phyloP scores from a whole-genome alignment of 2,329 filamentous ascomycete genomes.

The Epichloe baconii region DNA sequence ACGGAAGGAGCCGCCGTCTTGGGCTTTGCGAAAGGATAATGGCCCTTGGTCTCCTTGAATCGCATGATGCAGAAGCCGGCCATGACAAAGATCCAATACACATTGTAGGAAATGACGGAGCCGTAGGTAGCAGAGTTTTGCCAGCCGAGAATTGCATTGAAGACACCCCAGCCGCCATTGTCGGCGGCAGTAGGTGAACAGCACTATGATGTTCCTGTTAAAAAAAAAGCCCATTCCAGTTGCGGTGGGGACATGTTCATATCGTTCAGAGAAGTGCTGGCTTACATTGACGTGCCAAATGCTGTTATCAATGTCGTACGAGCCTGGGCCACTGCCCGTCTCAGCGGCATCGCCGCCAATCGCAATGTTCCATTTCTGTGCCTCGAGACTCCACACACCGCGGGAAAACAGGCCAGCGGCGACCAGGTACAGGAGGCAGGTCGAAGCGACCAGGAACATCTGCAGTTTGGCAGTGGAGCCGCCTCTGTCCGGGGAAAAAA shows the following conservation, averaged over 20 bases:
- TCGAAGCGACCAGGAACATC: constrained; percentile 68
- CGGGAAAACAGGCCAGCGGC: constrained; percentile 72
- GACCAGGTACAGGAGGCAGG: constrained; percentile 73
- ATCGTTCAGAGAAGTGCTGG: constrained; percentile 7
- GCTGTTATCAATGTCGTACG: constrained; percentile 64
- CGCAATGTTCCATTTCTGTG: constrained; percentile 52
- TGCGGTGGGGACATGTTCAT: no score
- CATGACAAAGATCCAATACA: constrained; percentile 74
- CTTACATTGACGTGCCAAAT: constrained; percentile 74
- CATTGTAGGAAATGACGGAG: constrained; percentile 73
- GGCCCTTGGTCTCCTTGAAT: constrained; percentile 48
- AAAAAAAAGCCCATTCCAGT: background rate
- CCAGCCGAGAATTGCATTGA: constrained; percentile 81
- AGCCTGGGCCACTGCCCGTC: constrained; percentile 49
- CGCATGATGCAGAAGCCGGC: constrained; percentile 53
- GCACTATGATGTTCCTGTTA: constrained; percentile 37
- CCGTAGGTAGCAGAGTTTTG: constrained; percentile 79
- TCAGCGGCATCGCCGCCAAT: constrained; percentile 44
- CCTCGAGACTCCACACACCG: constrained; percentile 62
- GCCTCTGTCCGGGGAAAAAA: constrained; percentile 17
- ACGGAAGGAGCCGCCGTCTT: constrained; percentile 13
- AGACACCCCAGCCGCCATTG: constrained; percentile 72
- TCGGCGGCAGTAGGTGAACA: constrained; percentile 62
- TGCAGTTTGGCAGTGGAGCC: constrained; percentile 38
- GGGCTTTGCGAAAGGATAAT: constrained; percentile 31